Evolutionary conservation across 2,329 filamentous ascomycete species (phyloP).

Genomic region (Hansfordia pulvinata): DNA sequence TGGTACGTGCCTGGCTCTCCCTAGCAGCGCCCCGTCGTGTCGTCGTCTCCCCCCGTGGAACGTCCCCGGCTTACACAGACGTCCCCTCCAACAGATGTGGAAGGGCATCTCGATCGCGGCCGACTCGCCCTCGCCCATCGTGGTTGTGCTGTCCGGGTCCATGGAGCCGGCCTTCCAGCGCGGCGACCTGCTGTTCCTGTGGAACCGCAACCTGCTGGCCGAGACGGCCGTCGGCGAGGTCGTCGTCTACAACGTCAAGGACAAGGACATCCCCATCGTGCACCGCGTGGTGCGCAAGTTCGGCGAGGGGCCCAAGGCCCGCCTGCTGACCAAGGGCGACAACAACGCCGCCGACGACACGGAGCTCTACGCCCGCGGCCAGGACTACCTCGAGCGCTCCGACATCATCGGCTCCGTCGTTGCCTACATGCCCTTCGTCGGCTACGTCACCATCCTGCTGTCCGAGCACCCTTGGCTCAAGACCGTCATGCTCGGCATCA

Average conservation of each 20-base stretch:
- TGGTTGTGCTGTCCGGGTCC: slow-evolving; percentile 71
- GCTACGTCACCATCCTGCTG: slow-evolving; percentile 91
- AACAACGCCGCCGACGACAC: slow-evolving; percentile 93
- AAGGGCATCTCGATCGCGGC: slow-evolving; percentile 73
- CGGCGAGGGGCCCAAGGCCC: slow-evolving; percentile 43
- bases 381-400: slow-evolving; percentile 73
- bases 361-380: slow-evolving; percentile 70
- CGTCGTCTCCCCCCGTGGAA: background rate
- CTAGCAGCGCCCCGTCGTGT: slow-evolving; percentile 1
- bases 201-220: slow-evolving; percentile 53
- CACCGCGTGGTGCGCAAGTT: slow-evolving; percentile 77
- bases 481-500: slow-evolving; percentile 84
- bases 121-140: slow-evolving; percentile 65
- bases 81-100: slow-evolving; percentile 47
- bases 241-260: slow-evolving; percentile 67
- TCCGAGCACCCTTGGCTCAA: slow-evolving; percentile 96
- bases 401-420: slow-evolving; percentile 91
- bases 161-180: slow-evolving; percentile 78
- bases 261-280: slow-evolving; percentile 95
- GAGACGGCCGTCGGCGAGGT: slow-evolving; percentile 43
- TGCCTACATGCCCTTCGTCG: slow-evolving; percentile 86
- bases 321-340: slow-evolving; percentile 91
- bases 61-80: background rate
- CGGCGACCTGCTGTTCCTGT: slow-evolving; percentile 62
- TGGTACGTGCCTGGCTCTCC: slow-evolving; percentile 36